Percentiles rank a stretch among this genome's conserved stretches.
Evolutionary conservation across 2,329 filamentous ascomycete species (phyloP).

Genomic region (Phaeosphaeriaceae sp.): DNA sequence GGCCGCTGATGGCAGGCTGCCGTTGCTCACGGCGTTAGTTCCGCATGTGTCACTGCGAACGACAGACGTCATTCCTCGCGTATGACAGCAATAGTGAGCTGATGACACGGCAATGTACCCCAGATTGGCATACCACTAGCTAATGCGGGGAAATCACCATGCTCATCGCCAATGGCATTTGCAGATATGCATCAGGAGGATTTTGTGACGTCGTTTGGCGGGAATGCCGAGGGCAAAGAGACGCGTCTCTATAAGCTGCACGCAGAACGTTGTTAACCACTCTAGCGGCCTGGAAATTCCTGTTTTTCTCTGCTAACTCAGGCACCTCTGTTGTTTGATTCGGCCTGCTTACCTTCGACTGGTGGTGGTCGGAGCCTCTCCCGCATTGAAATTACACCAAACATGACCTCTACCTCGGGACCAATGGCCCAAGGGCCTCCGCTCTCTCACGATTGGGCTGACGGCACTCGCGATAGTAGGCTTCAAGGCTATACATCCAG

Average conservation of each 20-base stretch:
- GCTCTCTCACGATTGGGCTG: constrained; percentile 29
- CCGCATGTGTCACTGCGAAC: constrained; percentile 1
- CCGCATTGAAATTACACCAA: background rate
- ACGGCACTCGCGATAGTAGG: constrained; percentile 12
- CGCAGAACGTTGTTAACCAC: background rate
- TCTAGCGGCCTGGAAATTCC: background rate
- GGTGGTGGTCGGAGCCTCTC: background rate
- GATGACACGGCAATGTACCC: constrained; percentile 13
- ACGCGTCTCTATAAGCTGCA: constrained; percentile 11
- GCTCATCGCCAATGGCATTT: constrained; percentile 12
- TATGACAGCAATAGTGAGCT: constrained; percentile 11
- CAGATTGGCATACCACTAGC: constrained; percentile 6
- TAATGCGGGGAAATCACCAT: constrained; percentile 13
- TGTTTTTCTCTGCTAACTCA: background rate
- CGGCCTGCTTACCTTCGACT: background rate
- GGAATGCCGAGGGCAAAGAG: constrained; percentile 7
- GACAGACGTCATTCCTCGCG: constrained; percentile 21
- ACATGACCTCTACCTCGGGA: constrained; percentile 14
- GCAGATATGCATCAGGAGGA: background rate
- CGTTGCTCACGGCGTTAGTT: constrained; percentile 7
- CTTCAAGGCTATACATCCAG: constrained; percentile 16
- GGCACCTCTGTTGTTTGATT: background rate
- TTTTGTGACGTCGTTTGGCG: constrained; percentile 17
- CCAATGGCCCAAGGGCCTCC: constrained; percentile 24
- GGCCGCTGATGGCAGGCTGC: background rate